phyloP scores from a whole-genome alignment of 1,284 basidiomycete species.

The Exsudoporus floridanus region DNA sequence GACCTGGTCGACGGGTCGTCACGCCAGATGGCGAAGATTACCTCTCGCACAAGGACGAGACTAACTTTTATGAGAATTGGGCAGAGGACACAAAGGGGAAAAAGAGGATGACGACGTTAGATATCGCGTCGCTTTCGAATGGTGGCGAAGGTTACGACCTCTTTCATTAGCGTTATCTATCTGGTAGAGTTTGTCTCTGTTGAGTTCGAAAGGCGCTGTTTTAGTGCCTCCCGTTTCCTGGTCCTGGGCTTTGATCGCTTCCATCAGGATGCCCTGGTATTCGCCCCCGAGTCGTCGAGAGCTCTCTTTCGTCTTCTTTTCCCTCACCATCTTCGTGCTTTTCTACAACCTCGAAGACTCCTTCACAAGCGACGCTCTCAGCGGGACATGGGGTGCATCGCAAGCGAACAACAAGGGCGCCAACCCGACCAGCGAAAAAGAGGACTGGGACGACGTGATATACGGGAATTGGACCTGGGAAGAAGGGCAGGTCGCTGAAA shows the following conservation, averaged over 20 bases:
- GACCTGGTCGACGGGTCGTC: conserved; percentile 61
- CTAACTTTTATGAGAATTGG: conserved; percentile 84
- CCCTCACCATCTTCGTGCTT: conserved; percentile 57
- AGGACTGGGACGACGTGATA: conserved; percentile 56
- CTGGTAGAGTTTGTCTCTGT: not conserved
- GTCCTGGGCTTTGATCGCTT: conserved; percentile 18
- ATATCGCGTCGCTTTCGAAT: conserved; percentile 25
- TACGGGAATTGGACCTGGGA: conserved; percentile 69
- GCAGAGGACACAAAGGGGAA: conserved; percentile 81
- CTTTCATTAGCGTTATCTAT: conserved; percentile 11
- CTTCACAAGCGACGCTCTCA: conserved; percentile 47
- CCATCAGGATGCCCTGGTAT: conserved; percentile 47
- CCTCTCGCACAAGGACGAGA: conserved; percentile 51
- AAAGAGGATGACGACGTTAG: conserved; percentile 40
- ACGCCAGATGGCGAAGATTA: conserved; percentile 42
- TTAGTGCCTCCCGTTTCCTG: not conserved
- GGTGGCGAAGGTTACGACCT: conserved; percentile 9
- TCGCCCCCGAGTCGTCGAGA: conserved; percentile 65
- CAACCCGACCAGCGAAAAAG: conserved; percentile 40
- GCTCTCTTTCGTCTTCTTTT: conserved; percentile 58
- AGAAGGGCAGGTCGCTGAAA: conserved; percentile 51
- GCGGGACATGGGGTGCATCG: conserved; percentile 31
- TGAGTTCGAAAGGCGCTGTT: not conserved
- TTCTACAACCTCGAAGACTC: conserved; percentile 67
- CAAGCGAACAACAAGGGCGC: conserved; percentile 19